Evolutionary conservation across 1,284 basidiomycete genomes (phyloP), one percentile per base, ranked within the genome.

Genomic region (Sporisorium graminicola): DNA sequence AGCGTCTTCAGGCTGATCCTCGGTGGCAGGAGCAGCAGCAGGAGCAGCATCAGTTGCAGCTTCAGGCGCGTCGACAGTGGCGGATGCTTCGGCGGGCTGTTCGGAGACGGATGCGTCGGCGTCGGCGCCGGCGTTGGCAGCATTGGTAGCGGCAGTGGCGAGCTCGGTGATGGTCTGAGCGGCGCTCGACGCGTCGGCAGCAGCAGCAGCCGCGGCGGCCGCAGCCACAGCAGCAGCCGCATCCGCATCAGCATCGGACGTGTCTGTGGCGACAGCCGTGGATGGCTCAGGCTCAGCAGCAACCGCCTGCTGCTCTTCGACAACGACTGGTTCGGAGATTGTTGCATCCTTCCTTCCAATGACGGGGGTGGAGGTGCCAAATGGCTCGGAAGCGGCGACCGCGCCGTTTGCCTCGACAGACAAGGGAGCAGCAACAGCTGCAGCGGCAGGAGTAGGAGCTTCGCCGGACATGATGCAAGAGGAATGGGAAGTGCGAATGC

Each of bases 141-240:
- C 71, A 31, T 64, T 68, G 49, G 71, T 74, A 50, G 71, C 71
- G n/a, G 71, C 71, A 18, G 71, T 65, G 27, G 71, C 71, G 4
- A 74, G 52, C 26, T 74, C 61, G 50, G 71, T 69, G 58, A 74
- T 74, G 51, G 71, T 74, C 52, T 74, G 71, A 46, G 71, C 71
- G 8, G 71, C 71, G 13, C 58, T 65, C 33, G 71, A 74, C 27
- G 71, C 71, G 58, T 74, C 71, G 31, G 71, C 65, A 37, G 70
- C 70, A n/a, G 67, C 61, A 60, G 68, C 68, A 6, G 61, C 67
- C 12, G 61, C 59, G 37, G 65, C 37, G 18, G 37, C 58, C 18
- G 68, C 58, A 16, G 60, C 60, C 22, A 57, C 58, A 58, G 63
- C 63, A 1, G 52, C 61, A 42, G 64, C 59, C 2, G 26, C 20